A percentile compares a stretch with the other conserved stretches of the same genome.
phyloP scores from a whole-genome alignment of 805 yeast genomes.

The Metschnikowia similis region DNA sequence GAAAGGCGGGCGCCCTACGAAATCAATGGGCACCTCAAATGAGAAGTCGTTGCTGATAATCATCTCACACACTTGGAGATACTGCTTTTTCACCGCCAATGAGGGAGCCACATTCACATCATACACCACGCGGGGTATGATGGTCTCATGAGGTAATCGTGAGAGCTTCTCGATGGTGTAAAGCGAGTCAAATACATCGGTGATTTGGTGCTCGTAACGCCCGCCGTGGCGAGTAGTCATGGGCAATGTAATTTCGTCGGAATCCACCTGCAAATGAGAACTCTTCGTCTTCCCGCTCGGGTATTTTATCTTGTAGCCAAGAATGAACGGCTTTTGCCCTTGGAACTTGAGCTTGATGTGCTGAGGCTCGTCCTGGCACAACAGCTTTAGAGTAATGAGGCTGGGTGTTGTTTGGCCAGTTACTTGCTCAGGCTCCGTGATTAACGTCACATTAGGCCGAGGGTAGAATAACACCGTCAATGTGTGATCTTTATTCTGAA shows the following conservation, averaged over 20 bases:
- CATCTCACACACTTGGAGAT: slow-evolving; percentile 46
- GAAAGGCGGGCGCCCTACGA: slow-evolving; percentile 62
- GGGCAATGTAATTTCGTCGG: slow-evolving; percentile 26
- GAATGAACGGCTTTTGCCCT: slow-evolving; percentile 65
- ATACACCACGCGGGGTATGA: slow-evolving; percentile 23
- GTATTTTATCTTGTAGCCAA: slow-evolving; percentile 57
- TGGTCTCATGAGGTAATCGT: slow-evolving; percentile 1
- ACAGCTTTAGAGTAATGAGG: slow-evolving; percentile 21
- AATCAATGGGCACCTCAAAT: slow-evolving; percentile 45
- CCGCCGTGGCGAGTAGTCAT: slow-evolving; percentile 50
- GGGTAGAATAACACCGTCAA: slow-evolving; percentile 24
- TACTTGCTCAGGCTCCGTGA: slow-evolving; percentile 17
- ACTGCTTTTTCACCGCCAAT: slow-evolving; percentile 46
- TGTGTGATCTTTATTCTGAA: slow-evolving; percentile 12
- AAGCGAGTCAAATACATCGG: slow-evolving; percentile 59
- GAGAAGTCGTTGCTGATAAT: slow-evolving; percentile 25
- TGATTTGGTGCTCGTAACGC: slow-evolving; percentile 54
- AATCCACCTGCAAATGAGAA: slow-evolving; percentile 30
- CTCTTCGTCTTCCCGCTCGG: slow-evolving; percentile 51
- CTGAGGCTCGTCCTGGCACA: slow-evolving; percentile 30
- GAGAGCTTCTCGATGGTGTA: slow-evolving; percentile 42
- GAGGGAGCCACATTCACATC: slow-evolving; percentile 60
- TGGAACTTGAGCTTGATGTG: slow-evolving; percentile 37
- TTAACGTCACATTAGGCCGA: slow-evolving; percentile 15
- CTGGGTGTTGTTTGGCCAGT: slow-evolving; percentile 1